Evolutionary conservation across 139 green algal species (phyloP), one percentile per base, ranked within the genome.

Genomic region (Bryopsis sp.): DNA sequence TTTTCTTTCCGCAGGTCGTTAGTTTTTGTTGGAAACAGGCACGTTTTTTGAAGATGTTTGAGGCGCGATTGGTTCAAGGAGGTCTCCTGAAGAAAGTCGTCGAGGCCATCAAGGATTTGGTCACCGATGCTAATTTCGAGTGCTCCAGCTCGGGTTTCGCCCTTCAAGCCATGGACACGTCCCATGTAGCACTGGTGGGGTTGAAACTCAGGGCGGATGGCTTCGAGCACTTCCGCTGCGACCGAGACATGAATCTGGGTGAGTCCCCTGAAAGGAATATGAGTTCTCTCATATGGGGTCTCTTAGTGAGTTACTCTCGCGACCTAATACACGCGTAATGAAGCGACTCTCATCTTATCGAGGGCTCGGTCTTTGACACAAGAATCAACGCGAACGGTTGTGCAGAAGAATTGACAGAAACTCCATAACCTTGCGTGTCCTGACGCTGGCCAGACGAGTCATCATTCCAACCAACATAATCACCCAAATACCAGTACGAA

Each of bases 151-250:
- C 74, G 19, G 92, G 92, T 26, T 93, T 97, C 73, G 73, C 64
- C 11, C 76, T 98, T 39, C 93, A 99, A 71, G 91, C 93, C 1
- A 99, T 99, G 95, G 95, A 99, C 83, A 90, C 83, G 22, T 94
- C 82, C 26, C 95, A 99, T 74, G 95, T 99, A 0, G 93, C 86
- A 31, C 80, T 99, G 24, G 89, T 98, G 22, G 74, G 86, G 2
- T 72, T 99, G 6, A 47, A 79, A 0, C 75, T 99, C 43, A 78
- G 84, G 1, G 69, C 79, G 26, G 93, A 98, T 58, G 93, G 92
- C 5, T 99, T 99, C 68, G 93, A 99, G 28, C 92, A 99, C 77
- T 99, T 90, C 75, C 84, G 95, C 35, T 99, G 95, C 67, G 95
- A 99, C 68, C 76, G 89, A 1, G 86, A 83, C 60, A 70, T 95